A percentile compares a stretch with the other conserved stretches of the same genome.
Conservation (phyloP, 345 rosid genomes). For the Acer saccharum region DNA sequence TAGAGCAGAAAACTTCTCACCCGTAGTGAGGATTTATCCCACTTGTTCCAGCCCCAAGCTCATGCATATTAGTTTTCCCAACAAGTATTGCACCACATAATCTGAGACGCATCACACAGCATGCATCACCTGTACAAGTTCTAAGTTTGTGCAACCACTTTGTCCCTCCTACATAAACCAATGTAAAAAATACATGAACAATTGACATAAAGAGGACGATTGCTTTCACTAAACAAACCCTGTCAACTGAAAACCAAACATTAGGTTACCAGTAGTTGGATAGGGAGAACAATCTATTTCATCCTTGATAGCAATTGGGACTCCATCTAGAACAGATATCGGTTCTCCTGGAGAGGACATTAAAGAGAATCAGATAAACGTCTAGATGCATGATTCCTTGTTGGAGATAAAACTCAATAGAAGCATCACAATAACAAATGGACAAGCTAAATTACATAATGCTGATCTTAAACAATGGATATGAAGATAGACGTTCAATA, state of each 20-base stretch:
- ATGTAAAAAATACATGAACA: not conserved
- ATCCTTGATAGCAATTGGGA: constrained; percentile 73
- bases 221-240: not conserved
- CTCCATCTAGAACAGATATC: constrained; percentile 68
- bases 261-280: constrained; percentile 63
- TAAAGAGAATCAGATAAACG: not conserved
- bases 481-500: no score
- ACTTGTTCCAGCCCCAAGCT: constrained; percentile 80
- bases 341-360: constrained; percentile 48
- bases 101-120: constrained; percentile 60
- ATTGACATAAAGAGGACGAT: not conserved
- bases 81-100: constrained; percentile 64
- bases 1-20: constrained; percentile 22
- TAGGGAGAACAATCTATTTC: constrained; percentile 79
- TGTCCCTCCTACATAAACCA: constrained; percentile 55
- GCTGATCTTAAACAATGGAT: no score
- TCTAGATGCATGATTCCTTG: not conserved
- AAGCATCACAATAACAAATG: not conserved
- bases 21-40: constrained; percentile 85
- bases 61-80: constrained; percentile 85
- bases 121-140: constrained; percentile 54
- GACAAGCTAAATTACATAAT: no score
- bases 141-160: constrained; percentile 72
- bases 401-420: not conserved
- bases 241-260: not conserved